A percentile compares a stretch with the other conserved stretches of the same genome.
phyloP scores from a whole-genome alignment of 768 basidiomycete species.

The Pleurotus platypus region DNA sequence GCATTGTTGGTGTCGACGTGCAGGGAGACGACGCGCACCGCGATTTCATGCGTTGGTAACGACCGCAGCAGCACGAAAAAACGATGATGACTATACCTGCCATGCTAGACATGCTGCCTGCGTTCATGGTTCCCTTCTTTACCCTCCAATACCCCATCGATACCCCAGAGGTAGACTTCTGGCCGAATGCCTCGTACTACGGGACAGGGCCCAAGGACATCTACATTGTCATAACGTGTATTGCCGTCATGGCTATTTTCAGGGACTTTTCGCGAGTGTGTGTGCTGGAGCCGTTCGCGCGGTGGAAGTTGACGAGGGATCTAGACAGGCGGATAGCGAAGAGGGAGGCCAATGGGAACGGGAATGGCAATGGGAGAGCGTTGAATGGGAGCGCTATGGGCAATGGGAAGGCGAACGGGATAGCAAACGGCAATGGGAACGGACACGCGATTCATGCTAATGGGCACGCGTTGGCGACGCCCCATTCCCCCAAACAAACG shows the following conservation, averaged over 20 bases:
- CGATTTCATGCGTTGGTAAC: neutral
- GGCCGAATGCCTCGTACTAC: conserved; percentile 68
- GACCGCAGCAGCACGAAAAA: neutral
- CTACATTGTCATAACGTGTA: conserved; percentile 78
- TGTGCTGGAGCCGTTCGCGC: conserved; percentile 78
- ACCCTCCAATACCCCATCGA: conserved; percentile 66
- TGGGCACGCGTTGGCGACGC: conserved; percentile 19
- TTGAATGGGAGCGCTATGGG: conserved; percentile 9
- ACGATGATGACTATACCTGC: neutral
- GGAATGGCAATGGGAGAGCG: neutral
- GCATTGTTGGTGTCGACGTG: no score
- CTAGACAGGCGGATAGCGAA: conserved; percentile 28
- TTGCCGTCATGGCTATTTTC: conserved; percentile 82
- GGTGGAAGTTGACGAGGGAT: conserved; percentile 65
- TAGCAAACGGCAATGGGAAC: conserved; percentile 29
- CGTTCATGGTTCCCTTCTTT: conserved; percentile 65
- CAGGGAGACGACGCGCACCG: no score
- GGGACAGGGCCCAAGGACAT: conserved; percentile 69
- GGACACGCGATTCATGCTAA: conserved; percentile 20
- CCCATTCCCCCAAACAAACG: conserved; percentile 36
- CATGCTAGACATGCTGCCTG: conserved; percentile 36
- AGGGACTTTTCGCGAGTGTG: conserved; percentile 75
- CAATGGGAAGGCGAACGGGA: conserved; percentile 21
- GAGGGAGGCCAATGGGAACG: conserved; percentile 16
- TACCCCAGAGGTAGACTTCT: conserved; percentile 66